These are phyloP conservation scores for Auxenochlorella protothecoides DNA, from an alignment of 139 green algal species.

Conservation along the genomic window DNA sequence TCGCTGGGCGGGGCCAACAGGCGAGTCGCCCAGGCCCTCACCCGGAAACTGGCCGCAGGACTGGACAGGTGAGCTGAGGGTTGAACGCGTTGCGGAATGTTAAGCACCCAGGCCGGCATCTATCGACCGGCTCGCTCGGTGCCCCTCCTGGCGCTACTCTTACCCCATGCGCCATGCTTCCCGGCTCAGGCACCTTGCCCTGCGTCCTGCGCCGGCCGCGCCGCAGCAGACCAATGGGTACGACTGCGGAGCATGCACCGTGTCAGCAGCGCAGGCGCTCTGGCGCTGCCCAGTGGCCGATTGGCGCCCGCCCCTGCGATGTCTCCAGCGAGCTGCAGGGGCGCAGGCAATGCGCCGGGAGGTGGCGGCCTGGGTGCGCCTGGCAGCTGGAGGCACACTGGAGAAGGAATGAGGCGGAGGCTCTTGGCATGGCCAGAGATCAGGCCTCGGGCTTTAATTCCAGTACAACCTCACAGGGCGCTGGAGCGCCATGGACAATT, in stretches of 20 bases:
- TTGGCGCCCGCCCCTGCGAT: neutral
- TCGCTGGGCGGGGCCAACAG: conserved; percentile 27
- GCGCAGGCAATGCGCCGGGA: neutral
- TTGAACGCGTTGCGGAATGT: neutral
- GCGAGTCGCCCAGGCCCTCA: neutral
- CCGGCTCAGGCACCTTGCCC: too few species aligned
- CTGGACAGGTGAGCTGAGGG: neutral
- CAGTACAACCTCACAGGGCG: too few species aligned
- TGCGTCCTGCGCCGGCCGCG: too few species aligned
- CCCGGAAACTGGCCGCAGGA: neutral
- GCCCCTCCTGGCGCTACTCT: neutral
- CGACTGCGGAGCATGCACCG: conserved; percentile 60
- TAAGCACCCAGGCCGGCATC: neutral
- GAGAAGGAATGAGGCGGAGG: too few species aligned
- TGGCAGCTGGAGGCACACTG: neutral
- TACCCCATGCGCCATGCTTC: too few species aligned
- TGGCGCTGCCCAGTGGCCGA: neutral
- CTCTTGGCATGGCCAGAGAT: too few species aligned
- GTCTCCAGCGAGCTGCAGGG: conserved; percentile 3
- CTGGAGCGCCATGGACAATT: too few species aligned
- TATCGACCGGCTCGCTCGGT: too few species aligned
- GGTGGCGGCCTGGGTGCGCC: neutral
- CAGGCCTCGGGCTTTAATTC: too few species aligned
- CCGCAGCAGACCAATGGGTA: conserved; percentile 52
- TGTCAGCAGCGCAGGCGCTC: conserved; percentile 36